These are phyloP conservation scores for Ailanthus altissimus DNA, from an alignment of 345 rosid genomes.

Conservation along the genomic window DNA sequence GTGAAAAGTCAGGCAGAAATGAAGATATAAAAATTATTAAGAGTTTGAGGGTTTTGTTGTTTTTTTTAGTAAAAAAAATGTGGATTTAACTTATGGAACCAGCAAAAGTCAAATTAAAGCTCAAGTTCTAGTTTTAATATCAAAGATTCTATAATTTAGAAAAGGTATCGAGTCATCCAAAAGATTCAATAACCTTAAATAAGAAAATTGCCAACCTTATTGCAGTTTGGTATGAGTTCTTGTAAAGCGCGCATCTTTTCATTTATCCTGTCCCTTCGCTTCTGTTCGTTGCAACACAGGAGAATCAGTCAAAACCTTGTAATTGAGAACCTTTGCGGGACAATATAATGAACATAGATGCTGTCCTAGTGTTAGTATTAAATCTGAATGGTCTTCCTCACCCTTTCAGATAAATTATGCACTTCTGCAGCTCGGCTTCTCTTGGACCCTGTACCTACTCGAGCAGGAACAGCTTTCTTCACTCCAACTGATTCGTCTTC, in stretches of 20 bases:
- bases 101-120: not conserved
- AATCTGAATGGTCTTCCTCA: constrained; percentile 38
- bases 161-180: not conserved
- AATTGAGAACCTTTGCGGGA: constrained; percentile 13
- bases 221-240: constrained; percentile 94
- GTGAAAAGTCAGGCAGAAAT: constrained; percentile 20
- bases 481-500: constrained; percentile 64
- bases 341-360: constrained; percentile 1
- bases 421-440: constrained; percentile 95
- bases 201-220: constrained; percentile 49
- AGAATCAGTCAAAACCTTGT: constrained; percentile 19
- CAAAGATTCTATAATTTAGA: not conserved
- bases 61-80: not conserved
- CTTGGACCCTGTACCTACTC: constrained; percentile 55
- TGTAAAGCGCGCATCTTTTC: constrained; percentile 95
- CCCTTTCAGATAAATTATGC: constrained; percentile 97
- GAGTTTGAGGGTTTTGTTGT: constrained; percentile 12
- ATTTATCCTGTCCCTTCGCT: constrained; percentile 88
- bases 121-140: not conserved
- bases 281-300: constrained; percentile 45
- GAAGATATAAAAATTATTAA: constrained; percentile 5
- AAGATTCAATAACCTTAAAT: not conserved
- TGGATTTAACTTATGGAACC: not conserved
- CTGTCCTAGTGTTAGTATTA: not conserved
- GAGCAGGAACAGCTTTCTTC: constrained; percentile 46